Conservation (phyloP, 768 basidiomycete genomes). For the Naganishia onofrii region DNA sequence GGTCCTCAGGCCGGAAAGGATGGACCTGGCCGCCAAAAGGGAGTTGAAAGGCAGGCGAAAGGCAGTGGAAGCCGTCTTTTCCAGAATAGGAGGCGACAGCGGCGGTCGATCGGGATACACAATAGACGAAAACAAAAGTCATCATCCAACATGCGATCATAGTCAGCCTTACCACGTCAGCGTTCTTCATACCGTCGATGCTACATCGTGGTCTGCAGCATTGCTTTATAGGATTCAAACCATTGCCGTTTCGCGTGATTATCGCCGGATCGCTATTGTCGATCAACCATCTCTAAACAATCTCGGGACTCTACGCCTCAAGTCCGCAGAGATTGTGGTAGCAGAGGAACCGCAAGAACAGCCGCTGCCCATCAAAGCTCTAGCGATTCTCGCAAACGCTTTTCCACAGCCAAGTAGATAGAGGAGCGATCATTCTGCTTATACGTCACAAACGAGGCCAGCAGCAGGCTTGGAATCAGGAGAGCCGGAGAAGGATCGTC, state of each 20-base stretch:
- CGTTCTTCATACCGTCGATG: neutral
- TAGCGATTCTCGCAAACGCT: too few relatives aligned
- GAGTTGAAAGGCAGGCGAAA: constrained; percentile 1
- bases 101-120: neutral
- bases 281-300: neutral
- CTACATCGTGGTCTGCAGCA: neutral
- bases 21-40: neutral
- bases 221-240: neutral
- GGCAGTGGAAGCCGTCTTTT: neutral
- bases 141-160: too few relatives aligned
- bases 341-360: too few relatives aligned
- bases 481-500: neutral
- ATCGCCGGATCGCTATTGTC: neutral
- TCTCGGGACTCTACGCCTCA: neutral
- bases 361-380: too few relatives aligned
- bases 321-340: neutral
- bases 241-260: neutral
- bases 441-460: too few relatives aligned
- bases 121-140: neutral
- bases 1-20: neutral
- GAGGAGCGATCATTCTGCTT: neutral
- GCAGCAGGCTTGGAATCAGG: too few relatives aligned
- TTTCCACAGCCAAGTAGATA: too few relatives aligned
- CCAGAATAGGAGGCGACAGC: neutral
- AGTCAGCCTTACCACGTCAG: neutral